Evolutionary conservation across 306 rosid species (phyloP), one percentile per base, ranked within the genome.

Genomic region (Cyclanthera cordifolia): DNA sequence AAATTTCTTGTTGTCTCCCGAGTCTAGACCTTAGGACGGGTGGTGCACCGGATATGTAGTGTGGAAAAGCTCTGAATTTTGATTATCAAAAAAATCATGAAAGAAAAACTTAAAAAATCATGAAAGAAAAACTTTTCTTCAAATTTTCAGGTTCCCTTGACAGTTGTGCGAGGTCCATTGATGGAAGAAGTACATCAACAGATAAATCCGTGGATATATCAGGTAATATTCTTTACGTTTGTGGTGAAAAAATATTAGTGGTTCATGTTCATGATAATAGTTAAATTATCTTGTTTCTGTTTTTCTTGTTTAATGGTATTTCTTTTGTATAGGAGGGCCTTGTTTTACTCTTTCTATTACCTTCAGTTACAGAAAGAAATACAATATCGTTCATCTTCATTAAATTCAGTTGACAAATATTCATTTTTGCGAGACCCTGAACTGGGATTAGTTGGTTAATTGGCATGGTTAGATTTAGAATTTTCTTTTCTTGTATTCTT

Each of bases 181-280:
- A 23, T 80, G 15, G 79, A 83, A 50, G 87, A 83, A 83, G 85
- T 83, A 71, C 87, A 78, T 76, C 85, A 80, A 73, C 82, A 71
- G 49, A 80, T 83, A 48, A 83, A 76, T 73, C 72, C 85, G 2
- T 83, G 83, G 83, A 80, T 80, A 66, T 72, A 81, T 78, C 87
- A 83, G 85, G 87, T 83, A 70, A 65, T 43, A 23, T 32, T 32
- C 24, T 34, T 58, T 58, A 30, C 16, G n/a, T 30, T 58, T 6
- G 46, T 14, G 8, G 20, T 14, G 21, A 56, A 32, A 32, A 32
- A 2, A 32, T 58, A 15, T 57, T 57, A n/a, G 21, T 3, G 16
- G 6, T 30, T 5, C 23, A 8, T 58, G 23, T 58, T 58, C 12
- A 58, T 58, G 46, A 55, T 7, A 28, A 57, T 16, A 7, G 30